Conservation (phyloP, 2,329 filamentous ascomycete genomes). For the Lecanicillium sp. region DNA sequence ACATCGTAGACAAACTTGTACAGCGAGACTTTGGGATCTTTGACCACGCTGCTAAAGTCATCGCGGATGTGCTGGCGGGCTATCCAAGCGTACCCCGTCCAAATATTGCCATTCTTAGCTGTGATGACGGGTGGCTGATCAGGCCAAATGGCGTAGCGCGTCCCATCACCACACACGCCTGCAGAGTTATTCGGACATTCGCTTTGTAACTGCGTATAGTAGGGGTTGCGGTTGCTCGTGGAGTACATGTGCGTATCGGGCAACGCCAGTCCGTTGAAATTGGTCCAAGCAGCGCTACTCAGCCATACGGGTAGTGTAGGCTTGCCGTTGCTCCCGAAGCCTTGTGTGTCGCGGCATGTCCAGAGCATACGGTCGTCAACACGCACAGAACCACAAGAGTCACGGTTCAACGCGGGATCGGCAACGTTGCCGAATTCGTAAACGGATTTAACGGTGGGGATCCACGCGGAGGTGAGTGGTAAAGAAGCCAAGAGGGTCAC, state of each 20-base stretch:
- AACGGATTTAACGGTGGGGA: slow-evolving; percentile 5
- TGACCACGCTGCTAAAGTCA: slow-evolving; percentile 7
- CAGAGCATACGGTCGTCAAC: slow-evolving; percentile 7
- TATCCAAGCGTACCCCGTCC: slow-evolving; percentile 7
- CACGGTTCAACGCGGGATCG: slow-evolving; percentile 4
- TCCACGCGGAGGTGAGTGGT: slow-evolving; percentile 4
- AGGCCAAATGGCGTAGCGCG: slow-evolving; percentile 7
- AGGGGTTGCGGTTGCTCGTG: slow-evolving; percentile 5
- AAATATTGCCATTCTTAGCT: slow-evolving; percentile 1
- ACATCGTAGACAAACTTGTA: slow-evolving; percentile 8
- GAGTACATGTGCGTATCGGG: slow-evolving; percentile 6
- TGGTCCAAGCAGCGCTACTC: slow-evolving; percentile 5
- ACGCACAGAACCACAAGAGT: slow-evolving; percentile 6
- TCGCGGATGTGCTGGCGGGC: slow-evolving; percentile 5
- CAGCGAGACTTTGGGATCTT: slow-evolving; percentile 6
- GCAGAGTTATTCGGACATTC: slow-evolving; percentile 3
- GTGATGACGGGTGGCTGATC: slow-evolving; percentile 7
- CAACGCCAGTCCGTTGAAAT: slow-evolving; percentile 5
- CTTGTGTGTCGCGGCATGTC: slow-evolving; percentile 7
- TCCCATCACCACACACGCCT: slow-evolving; percentile 4
- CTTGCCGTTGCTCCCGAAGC: slow-evolving; percentile 1
- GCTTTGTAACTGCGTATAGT: slow-evolving; percentile 2
- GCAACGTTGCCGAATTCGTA: slow-evolving; percentile 5
- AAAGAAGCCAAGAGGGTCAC: not conserved
- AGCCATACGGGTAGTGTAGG: slow-evolving; percentile 4